These are phyloP conservation scores for Petrea volubilis DNA, from an alignment of 257 asterid species.

Conservation along the genomic window DNA sequence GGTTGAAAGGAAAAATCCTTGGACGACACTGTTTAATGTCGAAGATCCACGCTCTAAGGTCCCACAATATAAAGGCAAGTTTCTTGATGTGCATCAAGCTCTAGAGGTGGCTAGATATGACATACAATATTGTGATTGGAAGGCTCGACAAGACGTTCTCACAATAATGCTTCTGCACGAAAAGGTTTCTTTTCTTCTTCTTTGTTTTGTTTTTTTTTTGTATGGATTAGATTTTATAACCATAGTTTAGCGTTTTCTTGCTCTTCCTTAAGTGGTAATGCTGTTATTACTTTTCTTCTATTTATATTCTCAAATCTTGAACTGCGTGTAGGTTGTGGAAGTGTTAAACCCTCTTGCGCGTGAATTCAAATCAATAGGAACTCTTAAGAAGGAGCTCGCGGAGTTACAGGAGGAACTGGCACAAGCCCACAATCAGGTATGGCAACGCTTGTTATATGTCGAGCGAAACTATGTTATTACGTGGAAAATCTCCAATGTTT, in stretches of 20 bases:
- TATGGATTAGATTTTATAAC: too few relatives aligned
- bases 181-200: constrained; percentile 49
- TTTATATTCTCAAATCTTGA: background rate
- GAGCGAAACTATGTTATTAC: background rate
- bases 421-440: constrained; percentile 86
- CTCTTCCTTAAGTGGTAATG: background rate
- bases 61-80: constrained; percentile 77
- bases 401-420: constrained; percentile 77
- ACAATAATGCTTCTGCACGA: constrained; percentile 91
- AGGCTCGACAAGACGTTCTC: constrained; percentile 94
- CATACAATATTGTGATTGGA: constrained; percentile 93
- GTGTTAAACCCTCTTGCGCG: constrained; percentile 97
- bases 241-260: too few relatives aligned
- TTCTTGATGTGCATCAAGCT: constrained; percentile 75
- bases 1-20: constrained; percentile 56
- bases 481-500: too few relatives aligned
- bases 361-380: constrained; percentile 89
- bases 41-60: constrained; percentile 90
- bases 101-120: constrained; percentile 88
- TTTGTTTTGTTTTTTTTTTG: background rate
- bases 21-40: constrained; percentile 78
- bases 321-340: constrained; percentile 60
- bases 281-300: background rate
- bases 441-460: background rate
- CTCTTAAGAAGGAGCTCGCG: constrained; percentile 85